Percentiles rank a stretch among this genome's conserved stretches.
Conservation (phyloP, 192 early-diverging fungal species). For the Polychytrium aggregatum region DNA sequence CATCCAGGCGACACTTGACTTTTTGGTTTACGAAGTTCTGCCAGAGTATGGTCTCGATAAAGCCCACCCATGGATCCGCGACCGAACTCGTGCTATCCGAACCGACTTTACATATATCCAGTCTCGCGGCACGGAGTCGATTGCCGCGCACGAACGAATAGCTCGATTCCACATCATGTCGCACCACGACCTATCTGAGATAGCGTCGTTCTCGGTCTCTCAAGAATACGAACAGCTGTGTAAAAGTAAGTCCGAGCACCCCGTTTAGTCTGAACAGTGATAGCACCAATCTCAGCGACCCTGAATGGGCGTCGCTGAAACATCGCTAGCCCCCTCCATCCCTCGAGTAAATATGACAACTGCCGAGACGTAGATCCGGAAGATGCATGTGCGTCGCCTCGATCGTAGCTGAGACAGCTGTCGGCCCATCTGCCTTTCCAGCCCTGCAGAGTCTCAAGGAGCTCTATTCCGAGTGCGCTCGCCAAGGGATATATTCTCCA, state of each 20-base stretch:
- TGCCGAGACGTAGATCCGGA: too few species aligned
- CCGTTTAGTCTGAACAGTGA: too few species aligned
- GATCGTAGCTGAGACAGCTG: too few species aligned
- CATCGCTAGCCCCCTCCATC: too few species aligned
- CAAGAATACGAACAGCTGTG: conserved; percentile 82
- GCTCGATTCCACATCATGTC: conserved; percentile 79
- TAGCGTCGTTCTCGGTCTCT: conserved; percentile 56
- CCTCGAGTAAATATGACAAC: too few species aligned
- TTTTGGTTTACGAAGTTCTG: conserved; percentile 25
- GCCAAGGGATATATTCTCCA: conserved; percentile 33
- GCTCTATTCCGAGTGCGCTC: conserved; percentile 69
- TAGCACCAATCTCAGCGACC: too few species aligned
- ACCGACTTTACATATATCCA: conserved; percentile 85
- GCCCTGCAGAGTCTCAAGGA: conserved; percentile 74
- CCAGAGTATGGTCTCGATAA: conserved; percentile 39
- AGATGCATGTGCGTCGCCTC: too few species aligned
- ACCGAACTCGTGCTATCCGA: conserved; percentile 71
- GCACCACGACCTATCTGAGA: conserved; percentile 58
- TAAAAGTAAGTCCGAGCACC: conserved; percentile 50
- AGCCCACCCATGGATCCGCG: conserved; percentile 73
- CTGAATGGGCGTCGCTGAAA: too few species aligned
- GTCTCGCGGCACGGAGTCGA: conserved; percentile 52
- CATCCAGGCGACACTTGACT: conserved; percentile 30
- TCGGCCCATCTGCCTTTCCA: conserved; percentile 6
- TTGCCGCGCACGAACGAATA: conserved; percentile 65